Evolutionary conservation across 306 rosid genomes (phyloP).

Genomic region (Begonia masoniana): DNA sequence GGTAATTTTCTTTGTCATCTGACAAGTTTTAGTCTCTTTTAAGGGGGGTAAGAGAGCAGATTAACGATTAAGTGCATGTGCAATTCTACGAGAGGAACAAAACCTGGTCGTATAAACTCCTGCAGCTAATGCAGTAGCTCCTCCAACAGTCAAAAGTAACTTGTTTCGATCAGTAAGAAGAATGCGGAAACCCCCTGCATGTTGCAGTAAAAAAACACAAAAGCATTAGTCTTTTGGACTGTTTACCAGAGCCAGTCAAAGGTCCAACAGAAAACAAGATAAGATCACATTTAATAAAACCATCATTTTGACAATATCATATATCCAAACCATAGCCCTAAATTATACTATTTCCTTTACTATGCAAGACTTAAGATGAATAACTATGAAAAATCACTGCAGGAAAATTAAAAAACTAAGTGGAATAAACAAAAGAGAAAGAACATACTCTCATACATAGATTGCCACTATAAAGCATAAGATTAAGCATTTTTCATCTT

Average conservation of each 20-base stretch:
- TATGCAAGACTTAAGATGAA: too few relatives aligned
- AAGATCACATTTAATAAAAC: too few relatives aligned
- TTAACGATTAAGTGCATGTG: neutral
- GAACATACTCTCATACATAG: too few relatives aligned
- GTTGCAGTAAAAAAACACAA: slow-evolving; percentile 15
- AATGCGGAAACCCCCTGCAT: slow-evolving; percentile 77
- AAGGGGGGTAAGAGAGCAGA: too few relatives aligned
- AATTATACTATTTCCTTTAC: too few relatives aligned
- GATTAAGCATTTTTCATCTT: too few relatives aligned
- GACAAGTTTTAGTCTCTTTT: too few relatives aligned
- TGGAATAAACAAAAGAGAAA: neutral
- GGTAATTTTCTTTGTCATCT: too few relatives aligned
- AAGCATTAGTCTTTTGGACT: slow-evolving; percentile 8
- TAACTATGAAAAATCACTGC: neutral
- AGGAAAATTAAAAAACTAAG: neutral
- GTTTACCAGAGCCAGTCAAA: slow-evolving; percentile 5
- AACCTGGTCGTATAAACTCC: slow-evolving; percentile 97
- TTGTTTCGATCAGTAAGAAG: slow-evolving; percentile 81
- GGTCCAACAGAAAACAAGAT: slow-evolving; percentile 4
- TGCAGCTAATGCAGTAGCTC: slow-evolving; percentile 96
- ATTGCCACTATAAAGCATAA: too few relatives aligned
- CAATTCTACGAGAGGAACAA: neutral
- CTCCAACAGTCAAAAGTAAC: slow-evolving; percentile 91
- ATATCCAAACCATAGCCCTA: too few relatives aligned
- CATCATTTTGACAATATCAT: too few relatives aligned